Percentiles rank a stretch among this genome's conserved stretches.
These are phyloP conservation scores for Neonothopanus nambi DNA, from an alignment of 1,284 basidiomycete species.

Conservation along the genomic window DNA sequence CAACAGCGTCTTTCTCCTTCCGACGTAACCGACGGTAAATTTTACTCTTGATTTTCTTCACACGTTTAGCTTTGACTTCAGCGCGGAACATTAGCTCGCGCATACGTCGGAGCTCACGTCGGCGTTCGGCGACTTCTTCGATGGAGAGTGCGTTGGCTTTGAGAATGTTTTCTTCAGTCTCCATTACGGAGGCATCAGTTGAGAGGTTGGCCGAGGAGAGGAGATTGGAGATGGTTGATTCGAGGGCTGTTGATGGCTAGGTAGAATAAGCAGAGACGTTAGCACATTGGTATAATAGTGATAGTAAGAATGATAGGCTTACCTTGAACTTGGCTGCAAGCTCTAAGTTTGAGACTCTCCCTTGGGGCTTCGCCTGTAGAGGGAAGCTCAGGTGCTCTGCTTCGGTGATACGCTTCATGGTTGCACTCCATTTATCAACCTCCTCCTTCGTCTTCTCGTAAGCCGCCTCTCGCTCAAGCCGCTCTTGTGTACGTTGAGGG, in stretches of 20 bases:
- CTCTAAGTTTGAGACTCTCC: slow-evolving; percentile 72
- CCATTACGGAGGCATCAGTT: slow-evolving; percentile 68
- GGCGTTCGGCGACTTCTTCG: slow-evolving; percentile 82
- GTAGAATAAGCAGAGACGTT: slow-evolving; percentile 1
- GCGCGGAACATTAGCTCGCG: slow-evolving; percentile 94
- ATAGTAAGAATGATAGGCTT: slow-evolving; percentile 15
- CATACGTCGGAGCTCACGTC: slow-evolving; percentile 83
- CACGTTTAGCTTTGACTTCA: slow-evolving; percentile 87
- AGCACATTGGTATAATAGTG: background rate
- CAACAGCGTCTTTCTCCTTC: slow-evolving; percentile 62
- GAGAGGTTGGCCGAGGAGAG: slow-evolving; percentile 78
- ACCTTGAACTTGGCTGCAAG: slow-evolving; percentile 84
- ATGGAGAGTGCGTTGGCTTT: slow-evolving; percentile 79
- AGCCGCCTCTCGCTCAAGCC: slow-evolving; percentile 90
- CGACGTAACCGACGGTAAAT: slow-evolving; percentile 86
- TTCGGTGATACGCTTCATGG: slow-evolving; percentile 87
- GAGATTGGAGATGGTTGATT: slow-evolving; percentile 76
- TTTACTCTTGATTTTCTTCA: slow-evolving; percentile 96
- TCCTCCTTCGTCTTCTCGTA: slow-evolving; percentile 93
- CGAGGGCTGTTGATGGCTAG: slow-evolving; percentile 76
- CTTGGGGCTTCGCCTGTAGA: slow-evolving; percentile 66
- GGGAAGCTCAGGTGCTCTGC: slow-evolving; percentile 94
- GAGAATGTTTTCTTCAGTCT: slow-evolving; percentile 72
- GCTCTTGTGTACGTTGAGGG: slow-evolving; percentile 84
- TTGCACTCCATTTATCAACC: slow-evolving; percentile 91